Evolutionary conservation across 2,329 filamentous ascomycete species (phyloP), one percentile per base, ranked within the genome.

Genomic region (Botrytis deweyae): DNA sequence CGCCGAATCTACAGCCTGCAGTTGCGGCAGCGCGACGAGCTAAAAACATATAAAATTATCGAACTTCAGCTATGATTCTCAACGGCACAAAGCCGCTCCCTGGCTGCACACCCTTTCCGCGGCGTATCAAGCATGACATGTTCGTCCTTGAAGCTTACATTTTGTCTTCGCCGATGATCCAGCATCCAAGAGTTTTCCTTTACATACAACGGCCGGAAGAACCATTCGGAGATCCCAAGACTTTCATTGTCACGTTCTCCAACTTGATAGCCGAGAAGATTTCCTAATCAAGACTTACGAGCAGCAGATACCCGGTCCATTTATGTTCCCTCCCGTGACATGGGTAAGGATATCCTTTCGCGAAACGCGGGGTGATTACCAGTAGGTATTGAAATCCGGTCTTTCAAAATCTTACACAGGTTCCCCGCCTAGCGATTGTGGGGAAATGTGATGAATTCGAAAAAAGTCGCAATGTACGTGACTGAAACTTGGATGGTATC

Each of bases 91-190:
- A 46, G 44, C 44, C n/a, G 22, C 46, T 46, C 29, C 44, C 46
- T 55, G 29, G 14, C 70, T 72, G 61, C 70, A 67, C 62, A 67
- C 59, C 38, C 66, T 67, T n/a, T 38, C 25, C n/a, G 58, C 49
- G 70, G 62, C 70, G 61, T 72, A 42, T 72, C 16, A 59, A 67
- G 61, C 70, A 66, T 72, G 70, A 44, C 70, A 67, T 66, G 20
- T 22, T 72, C 14, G 38, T 42, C 38, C 29, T 29, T 72, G 61
- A 67, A 66, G 70, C 70, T 72, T 72, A 72, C 70, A 42, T 22
- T 22, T 58, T n/a, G n/a, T 58, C 70, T 62, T 72, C 70, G 70
- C 36, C 70, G 70, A 72, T 25, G 70, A 59, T 52, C 70, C 3
- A 66, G 62, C 49, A 36, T 59, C 10, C 49, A 29, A 22, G 25